These are phyloP conservation scores for Neofusicoccum parvum DNA, from an alignment of 2,329 filamentous ascomycete species.

Conservation along the genomic window DNA sequence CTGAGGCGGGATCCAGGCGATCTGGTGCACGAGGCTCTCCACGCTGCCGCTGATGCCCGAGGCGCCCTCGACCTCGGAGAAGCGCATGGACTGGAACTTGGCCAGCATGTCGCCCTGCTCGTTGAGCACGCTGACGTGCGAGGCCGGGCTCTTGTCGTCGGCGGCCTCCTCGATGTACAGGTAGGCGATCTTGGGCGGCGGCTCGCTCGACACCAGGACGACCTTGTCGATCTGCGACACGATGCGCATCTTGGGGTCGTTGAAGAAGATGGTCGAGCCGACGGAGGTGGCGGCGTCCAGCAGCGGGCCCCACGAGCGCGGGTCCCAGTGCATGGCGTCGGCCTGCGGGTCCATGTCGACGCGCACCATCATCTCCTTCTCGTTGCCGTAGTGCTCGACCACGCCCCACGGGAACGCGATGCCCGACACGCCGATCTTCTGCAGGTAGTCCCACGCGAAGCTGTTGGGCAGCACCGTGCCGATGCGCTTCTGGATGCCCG, in stretches of 20 bases:
- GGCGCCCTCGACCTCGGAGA: constrained; percentile 44
- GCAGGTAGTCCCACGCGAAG: constrained; percentile 45
- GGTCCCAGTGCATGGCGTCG: constrained; percentile 30
- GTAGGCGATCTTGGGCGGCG: constrained; percentile 39
- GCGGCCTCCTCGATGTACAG: constrained; percentile 35
- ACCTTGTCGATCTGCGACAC: constrained; percentile 36
- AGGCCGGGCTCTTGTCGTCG: constrained; percentile 31
- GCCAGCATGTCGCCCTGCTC: constrained; percentile 35
- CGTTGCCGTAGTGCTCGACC: constrained; percentile 41
- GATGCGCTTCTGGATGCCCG: constrained; percentile 33
- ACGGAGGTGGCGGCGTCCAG: constrained; percentile 48
- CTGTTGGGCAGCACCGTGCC: constrained; percentile 30
- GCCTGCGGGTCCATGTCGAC: constrained; percentile 39
- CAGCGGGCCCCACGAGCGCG: constrained; percentile 42
- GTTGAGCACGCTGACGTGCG: constrained; percentile 34
- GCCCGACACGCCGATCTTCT: constrained; percentile 42
- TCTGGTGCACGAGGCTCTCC: constrained; percentile 39
- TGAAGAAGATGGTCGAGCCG: constrained; percentile 45
- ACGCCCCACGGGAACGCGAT: constrained; percentile 49
- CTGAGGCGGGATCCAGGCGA: constrained; percentile 43
- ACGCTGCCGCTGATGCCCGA: constrained; percentile 27
- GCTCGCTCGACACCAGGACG: constrained; percentile 25
- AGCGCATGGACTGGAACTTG: constrained; percentile 40
- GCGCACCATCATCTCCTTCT: constrained; percentile 44
- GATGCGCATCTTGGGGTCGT: constrained; percentile 42